These are phyloP conservation scores for Acorus calamus DNA, from an alignment of 106 monocot genomes.

Conservation along the genomic window DNA sequence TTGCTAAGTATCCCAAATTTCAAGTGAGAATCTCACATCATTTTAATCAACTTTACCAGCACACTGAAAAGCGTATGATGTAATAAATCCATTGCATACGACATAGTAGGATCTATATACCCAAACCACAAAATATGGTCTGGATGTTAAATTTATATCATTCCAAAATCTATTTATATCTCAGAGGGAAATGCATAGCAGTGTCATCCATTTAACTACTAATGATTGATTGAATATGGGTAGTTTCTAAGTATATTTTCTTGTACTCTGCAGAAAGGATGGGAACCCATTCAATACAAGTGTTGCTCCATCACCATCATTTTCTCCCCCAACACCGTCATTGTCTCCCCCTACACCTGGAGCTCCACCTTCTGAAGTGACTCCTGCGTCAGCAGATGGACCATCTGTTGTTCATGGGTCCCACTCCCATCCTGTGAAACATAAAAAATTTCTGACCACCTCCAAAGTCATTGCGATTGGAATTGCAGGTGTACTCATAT, in stretches of 20 bases:
- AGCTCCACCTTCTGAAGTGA: conserved; percentile 22
- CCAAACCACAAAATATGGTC: background rate
- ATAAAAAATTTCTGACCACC: conserved; percentile 26
- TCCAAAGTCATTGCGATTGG: conserved; percentile 52
- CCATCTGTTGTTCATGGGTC: conserved; percentile 13
- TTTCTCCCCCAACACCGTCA: conserved; percentile 18
- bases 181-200: too few relatives aligned
- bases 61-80: too few relatives aligned
- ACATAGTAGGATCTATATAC: background rate
- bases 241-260: background rate
- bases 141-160: too few relatives aligned
- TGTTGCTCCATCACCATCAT: conserved; percentile 42
- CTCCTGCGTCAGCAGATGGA: conserved; percentile 19
- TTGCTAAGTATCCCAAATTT: conserved; percentile 65
- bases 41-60: background rate
- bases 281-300: conserved; percentile 91
- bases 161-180: background rate
- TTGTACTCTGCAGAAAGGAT: conserved; percentile 52
- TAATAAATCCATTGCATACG: background rate
- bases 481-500: conserved; percentile 38
- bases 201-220: too few relatives aligned
- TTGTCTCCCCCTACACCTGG: conserved; percentile 25
- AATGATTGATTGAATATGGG: too few relatives aligned
- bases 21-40: conserved; percentile 33
- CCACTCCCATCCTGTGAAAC: conserved; percentile 8